Base-by-base conservation (phyloP, 352 stramenopile species). In the Thraustochytrium sp. region DNA sequence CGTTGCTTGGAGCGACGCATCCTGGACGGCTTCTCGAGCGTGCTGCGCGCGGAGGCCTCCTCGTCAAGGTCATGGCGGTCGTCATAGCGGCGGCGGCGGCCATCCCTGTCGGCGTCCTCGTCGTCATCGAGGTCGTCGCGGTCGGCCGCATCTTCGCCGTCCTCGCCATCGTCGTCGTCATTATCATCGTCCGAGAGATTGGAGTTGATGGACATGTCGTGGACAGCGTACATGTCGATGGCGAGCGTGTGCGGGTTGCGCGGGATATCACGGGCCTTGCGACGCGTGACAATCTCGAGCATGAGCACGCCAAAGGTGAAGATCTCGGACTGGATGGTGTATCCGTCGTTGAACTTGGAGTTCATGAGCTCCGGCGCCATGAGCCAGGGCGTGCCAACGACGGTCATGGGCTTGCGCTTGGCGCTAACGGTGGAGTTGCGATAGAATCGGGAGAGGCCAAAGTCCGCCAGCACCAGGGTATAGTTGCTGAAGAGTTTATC, bases 291-390 rank as follows among this genome's bases (percentile, higher is more conserved):
- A 44, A 84, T 84, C 46, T 84, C 75, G 42, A 84, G 61, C 55
- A 84, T 44, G 34, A 84, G 34, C 8, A 84, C 75, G 31, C 75
- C 75, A 65, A 84, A 56, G n/a, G 34, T 76, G 75, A 84, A 84
- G n/a, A 84, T 84, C 13, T 84, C 75, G n/a, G 34, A 84, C 42
- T 51, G 64, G 29, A 75, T 83, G 38, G 63, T 84, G 38, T 84
- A 84, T 11, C 75, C 61, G n/a, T 73, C 42, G 21, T 31, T 82
- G 18, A 46, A 83, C 37, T 73, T 73, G 34, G 55, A 34, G 44
- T 80, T 44, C 37, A 84, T 82, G 36, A 84, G 75, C 61, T 84
- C 75, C 3, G 75, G 75, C 18, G 75, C 75, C 75, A 84, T 84
- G 23, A 54, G 53, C 75, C 75, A 84, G 13, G 75, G 75, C n/a